Evolutionary conservation across 345 rosid genomes (phyloP).

Genomic region (Rubroshorea leprosula): DNA sequence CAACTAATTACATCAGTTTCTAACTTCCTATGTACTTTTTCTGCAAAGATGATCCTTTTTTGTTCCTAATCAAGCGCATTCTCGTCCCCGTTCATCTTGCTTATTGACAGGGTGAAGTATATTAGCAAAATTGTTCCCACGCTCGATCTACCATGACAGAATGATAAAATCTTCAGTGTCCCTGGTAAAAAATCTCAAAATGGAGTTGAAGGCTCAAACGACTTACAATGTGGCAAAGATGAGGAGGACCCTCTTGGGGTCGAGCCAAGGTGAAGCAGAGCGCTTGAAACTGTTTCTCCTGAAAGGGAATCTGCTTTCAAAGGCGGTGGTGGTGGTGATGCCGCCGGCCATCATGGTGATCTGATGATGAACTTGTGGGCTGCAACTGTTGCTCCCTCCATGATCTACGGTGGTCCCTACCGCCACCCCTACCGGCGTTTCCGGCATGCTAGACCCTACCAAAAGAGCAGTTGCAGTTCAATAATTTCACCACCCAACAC

Average conservation of each 20-base stretch:
- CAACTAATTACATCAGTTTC: conserved; percentile 1
- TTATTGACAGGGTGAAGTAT: conserved; percentile 71
- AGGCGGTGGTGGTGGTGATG: conserved; percentile 16
- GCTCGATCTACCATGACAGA: conserved; percentile 64
- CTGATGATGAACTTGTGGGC: conserved; percentile 60
- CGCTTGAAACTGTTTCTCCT: conserved; percentile 76
- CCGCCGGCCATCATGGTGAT: conserved; percentile 56
- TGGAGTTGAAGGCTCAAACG: background rate
- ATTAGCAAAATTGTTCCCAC: conserved; percentile 88
- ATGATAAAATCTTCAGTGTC: background rate
- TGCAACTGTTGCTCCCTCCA: conserved; percentile 19
- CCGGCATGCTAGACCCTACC: conserved; percentile 52
- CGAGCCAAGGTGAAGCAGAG: conserved; percentile 52
- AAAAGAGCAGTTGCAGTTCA: conserved; percentile 9
- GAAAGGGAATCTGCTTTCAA: conserved; percentile 34
- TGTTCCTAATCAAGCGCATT: conserved; percentile 33
- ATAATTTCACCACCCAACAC: conserved; percentile 11
- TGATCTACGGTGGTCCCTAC: conserved; percentile 34
- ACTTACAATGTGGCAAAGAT: conserved; percentile 89
- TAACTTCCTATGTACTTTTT: conserved; percentile 15
- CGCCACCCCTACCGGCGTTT: conserved; percentile 30
- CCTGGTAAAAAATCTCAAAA: too few relatives aligned
- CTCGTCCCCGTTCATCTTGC: conserved; percentile 33
- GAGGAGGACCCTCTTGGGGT: conserved; percentile 83
- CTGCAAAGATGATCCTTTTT: background rate